Conservation (phyloP, 23 red algal genomes). For the Gracilaria domingensis region DNA sequence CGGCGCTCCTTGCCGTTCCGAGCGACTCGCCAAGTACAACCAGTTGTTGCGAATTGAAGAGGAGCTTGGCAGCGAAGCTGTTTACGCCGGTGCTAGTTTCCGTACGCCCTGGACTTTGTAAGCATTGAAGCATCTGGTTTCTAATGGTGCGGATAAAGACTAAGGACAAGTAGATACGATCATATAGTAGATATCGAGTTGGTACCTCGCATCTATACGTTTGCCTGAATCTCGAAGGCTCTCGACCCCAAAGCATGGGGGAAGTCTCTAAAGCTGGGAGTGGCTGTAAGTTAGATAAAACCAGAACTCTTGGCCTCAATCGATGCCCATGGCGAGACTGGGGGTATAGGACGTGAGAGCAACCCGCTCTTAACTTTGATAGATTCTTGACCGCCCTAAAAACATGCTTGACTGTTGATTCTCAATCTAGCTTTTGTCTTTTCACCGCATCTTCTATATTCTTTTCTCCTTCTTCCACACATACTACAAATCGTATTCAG, state of each 20-base stretch:
- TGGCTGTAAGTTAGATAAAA: neutral
- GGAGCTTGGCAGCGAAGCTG: constrained; percentile 80
- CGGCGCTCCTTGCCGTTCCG: constrained; percentile 91
- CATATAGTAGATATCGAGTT: neutral
- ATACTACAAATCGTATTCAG: too few species aligned
- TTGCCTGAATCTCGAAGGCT: neutral
- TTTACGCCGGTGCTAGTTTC: constrained; percentile 91
- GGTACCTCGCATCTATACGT: neutral
- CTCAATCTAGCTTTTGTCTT: too few species aligned
- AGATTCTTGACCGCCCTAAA: too few species aligned
- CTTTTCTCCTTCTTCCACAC: too few species aligned
- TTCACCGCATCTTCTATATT: too few species aligned
- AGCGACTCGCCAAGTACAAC: constrained; percentile 98
- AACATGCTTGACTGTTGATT: too few species aligned
- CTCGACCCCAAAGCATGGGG: neutral
- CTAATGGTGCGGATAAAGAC: neutral
- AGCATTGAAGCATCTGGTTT: neutral
- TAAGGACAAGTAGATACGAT: neutral
- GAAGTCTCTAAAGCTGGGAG: neutral
- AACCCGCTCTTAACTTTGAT: neutral
- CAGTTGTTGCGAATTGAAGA: constrained; percentile 98
- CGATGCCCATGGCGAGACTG: neutral
- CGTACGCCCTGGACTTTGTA: constrained; percentile 85
- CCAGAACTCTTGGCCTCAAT: neutral
- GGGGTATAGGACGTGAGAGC: neutral